These are phyloP conservation scores for Lipomyces anomalus DNA, from an alignment of 805 yeast genomes.

Conservation along the genomic window DNA sequence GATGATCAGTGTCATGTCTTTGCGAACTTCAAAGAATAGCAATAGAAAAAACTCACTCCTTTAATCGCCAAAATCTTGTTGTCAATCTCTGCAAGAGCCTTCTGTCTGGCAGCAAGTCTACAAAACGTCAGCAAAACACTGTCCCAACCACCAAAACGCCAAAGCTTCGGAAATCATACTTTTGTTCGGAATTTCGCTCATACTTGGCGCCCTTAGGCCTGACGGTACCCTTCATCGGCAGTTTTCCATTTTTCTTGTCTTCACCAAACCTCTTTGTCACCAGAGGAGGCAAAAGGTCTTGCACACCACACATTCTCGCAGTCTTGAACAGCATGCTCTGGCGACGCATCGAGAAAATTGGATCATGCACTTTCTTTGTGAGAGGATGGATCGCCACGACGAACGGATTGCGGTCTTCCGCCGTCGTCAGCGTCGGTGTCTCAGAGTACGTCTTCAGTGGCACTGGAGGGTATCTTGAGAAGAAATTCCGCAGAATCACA, in stretches of 20 bases:
- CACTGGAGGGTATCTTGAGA: slow-evolving; percentile 69
- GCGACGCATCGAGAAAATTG: slow-evolving; percentile 66
- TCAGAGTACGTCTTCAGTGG: slow-evolving; percentile 56
- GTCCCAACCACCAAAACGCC: neutral
- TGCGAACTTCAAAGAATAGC: neutral
- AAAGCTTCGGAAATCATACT: slow-evolving; percentile 2
- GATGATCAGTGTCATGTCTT: neutral
- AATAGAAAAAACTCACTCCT: slow-evolving; percentile 12
- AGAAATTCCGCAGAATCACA: slow-evolving; percentile 57
- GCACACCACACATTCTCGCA: slow-evolving; percentile 65
- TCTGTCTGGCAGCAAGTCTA: slow-evolving; percentile 11
- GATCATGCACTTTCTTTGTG: slow-evolving; percentile 61
- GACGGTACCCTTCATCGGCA: slow-evolving; percentile 14
- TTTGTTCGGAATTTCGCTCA: slow-evolving; percentile 5
- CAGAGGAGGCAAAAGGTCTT: slow-evolving; percentile 60
- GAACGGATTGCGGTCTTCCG: slow-evolving; percentile 70
- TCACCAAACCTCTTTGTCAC: slow-evolving; percentile 35
- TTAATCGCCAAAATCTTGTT: slow-evolving; percentile 9
- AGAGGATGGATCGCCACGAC: slow-evolving; percentile 69
- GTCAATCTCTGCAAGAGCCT: slow-evolving; percentile 15
- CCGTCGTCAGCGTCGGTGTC: slow-evolving; percentile 53
- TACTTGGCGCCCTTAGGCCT: slow-evolving; percentile 13
- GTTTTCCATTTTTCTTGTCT: slow-evolving; percentile 12
- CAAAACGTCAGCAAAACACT: neutral
- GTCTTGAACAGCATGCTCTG: slow-evolving; percentile 69